Evolutionary conservation across 257 asterid species (phyloP), one percentile per base, ranked within the genome.

Genomic region (Solanum bulbocastanum): DNA sequence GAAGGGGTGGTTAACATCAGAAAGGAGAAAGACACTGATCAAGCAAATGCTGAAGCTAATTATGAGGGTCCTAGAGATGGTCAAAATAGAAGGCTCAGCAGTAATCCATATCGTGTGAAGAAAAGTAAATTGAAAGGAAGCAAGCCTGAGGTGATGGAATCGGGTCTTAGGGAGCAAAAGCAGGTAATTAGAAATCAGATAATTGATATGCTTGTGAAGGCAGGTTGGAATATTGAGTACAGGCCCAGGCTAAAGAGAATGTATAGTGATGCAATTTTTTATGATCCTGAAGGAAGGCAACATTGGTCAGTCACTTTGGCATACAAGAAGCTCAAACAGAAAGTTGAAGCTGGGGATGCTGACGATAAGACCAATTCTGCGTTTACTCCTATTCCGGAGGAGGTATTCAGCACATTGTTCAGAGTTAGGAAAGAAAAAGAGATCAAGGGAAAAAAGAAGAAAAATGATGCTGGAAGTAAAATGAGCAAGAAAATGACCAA

Each of bases 281-380:
- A 95, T 86, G 98, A 95, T 84, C 92, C 92, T 69, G 87, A 90
- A 0, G 94, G 95, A 73, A 94, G 87, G 87, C 88, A 92, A 83
- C 89, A 94, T 89, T 97, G 99, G 99, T 97, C 99, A 6, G 92
- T 92, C 88, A 97, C 99, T 35, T 89, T 92, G 92, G 99, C 99
- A 23, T 97, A 97, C 90, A 91, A 66, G 84, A 91, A 88, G 91
- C 90, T 97, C 32, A 92, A 95, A 91, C 82, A 90, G 91, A 95
- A 52, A 93, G 91, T 95, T 87, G 99, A 94, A 56, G 78, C 68
- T 52, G 99, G 98, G 58, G 88, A n/a, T 14, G 98, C 94, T 44
- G 94, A 92, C 14, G 92, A 83, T 13, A 84, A 8, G 86, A 98
- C 94, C 71, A 75, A 84, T 39, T 90, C 91, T 60, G 96, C 93